Conservation (phyloP, 495 filamentous ascomycete genomes). For the Lasiosphaeria miniovina region DNA sequence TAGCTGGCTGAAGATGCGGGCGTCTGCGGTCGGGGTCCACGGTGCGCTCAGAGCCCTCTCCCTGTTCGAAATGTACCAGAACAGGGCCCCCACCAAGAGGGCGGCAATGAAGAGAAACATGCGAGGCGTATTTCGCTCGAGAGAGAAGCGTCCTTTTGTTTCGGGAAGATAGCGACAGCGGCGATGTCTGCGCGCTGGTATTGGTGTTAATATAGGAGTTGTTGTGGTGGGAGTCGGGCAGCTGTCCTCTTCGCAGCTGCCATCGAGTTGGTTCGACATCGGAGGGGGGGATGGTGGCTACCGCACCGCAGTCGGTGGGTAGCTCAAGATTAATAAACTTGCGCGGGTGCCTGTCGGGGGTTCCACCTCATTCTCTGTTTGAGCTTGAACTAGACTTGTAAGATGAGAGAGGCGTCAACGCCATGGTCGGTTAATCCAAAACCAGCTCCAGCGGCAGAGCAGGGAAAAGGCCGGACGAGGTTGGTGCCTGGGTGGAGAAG, state of each 20-base stretch:
- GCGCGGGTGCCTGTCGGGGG: too few relatives aligned
- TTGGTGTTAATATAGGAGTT: not conserved
- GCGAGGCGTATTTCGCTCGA: constrained; percentile 14
- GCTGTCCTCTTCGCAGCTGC: not conserved
- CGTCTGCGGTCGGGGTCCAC: constrained; percentile 40
- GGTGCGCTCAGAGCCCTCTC: constrained; percentile 39
- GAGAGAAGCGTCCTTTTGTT: not conserved
- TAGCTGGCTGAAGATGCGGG: constrained; percentile 39
- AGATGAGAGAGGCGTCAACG: constrained; percentile 4
- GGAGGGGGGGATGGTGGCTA: not conserved
- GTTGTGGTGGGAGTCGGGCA: not conserved
- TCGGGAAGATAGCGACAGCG: not conserved
- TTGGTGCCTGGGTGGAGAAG: too few relatives aligned
- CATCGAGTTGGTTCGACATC: not conserved
- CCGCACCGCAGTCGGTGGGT: not conserved
- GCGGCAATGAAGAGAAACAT: constrained; percentile 34
- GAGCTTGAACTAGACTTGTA: not conserved
- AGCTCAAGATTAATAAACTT: not conserved
- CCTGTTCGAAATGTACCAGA: constrained; percentile 38
- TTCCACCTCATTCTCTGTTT: too few relatives aligned
- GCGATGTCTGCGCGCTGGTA: not conserved
- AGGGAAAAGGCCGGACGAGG: not conserved
- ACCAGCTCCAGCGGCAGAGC: not conserved
- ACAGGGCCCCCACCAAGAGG: constrained; percentile 33
- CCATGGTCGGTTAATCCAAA: not conserved